A percentile compares a stretch with the other conserved stretches of the same genome.
phyloP scores from a whole-genome alignment of 2,329 filamentous ascomycete species.

The Hypocreales sp. region DNA sequence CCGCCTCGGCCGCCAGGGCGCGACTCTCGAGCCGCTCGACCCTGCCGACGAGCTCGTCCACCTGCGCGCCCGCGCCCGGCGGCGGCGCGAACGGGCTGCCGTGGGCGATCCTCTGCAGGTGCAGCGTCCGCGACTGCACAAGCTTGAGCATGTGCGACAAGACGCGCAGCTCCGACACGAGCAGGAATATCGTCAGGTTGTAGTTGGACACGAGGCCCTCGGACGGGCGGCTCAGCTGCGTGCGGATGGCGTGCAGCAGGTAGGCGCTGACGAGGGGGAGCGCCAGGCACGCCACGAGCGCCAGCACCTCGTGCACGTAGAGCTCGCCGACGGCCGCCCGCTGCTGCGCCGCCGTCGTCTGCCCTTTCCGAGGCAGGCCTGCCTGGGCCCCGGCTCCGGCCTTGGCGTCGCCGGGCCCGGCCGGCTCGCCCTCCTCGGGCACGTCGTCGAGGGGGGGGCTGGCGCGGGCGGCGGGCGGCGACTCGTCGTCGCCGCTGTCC shows the following conservation, averaged over 20 bases:
- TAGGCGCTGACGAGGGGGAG: conserved; percentile 70
- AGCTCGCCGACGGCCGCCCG: conserved; percentile 44
- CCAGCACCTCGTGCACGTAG: conserved; percentile 57
- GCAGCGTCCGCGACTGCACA: conserved; percentile 61
- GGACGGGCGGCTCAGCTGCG: conserved; percentile 66
- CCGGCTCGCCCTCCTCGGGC: conserved; percentile 23
- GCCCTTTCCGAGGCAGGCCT: too few species aligned
- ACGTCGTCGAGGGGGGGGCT: conserved; percentile 23
- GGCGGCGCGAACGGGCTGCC: conserved; percentile 26
- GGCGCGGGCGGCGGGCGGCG: conserved; percentile 7
- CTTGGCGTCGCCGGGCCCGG: neutral
- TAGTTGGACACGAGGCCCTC: conserved; percentile 84
- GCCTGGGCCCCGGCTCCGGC: neutral
- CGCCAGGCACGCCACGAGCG: conserved; percentile 63
- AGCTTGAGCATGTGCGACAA: conserved; percentile 69
- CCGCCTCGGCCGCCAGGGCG: conserved; percentile 2
- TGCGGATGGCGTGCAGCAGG: conserved; percentile 66
- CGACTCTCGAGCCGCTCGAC: conserved; percentile 55
- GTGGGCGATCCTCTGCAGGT: conserved; percentile 61
- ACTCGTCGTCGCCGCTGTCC: conserved; percentile 27
- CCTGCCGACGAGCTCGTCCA: conserved; percentile 46
- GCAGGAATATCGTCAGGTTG: conserved; percentile 79
- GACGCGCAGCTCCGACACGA: conserved; percentile 75
- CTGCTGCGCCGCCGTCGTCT: conserved; percentile 7
- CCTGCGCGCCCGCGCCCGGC: conserved; percentile 19